Evolutionary conservation across 148 eudicot genomes (phyloP).

Genomic region (Cornus florida): DNA sequence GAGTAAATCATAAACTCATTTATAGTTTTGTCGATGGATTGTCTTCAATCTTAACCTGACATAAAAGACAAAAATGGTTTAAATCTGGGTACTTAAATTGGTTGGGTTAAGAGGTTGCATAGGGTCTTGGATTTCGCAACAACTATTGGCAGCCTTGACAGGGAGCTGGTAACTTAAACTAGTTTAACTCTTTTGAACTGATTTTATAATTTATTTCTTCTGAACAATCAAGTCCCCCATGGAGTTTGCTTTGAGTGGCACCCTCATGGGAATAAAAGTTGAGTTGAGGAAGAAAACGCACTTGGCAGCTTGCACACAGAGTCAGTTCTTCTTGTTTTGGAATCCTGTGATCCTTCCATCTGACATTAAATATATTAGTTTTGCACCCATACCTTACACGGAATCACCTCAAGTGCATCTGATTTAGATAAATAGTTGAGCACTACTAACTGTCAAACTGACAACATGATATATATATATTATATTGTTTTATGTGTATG

Average conservation of each 20-base stretch:
- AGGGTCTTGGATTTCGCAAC: background rate
- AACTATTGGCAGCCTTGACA: background rate
- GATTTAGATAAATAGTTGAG: background rate
- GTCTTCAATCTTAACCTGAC: too few relatives aligned
- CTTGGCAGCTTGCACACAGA: background rate
- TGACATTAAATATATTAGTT: background rate
- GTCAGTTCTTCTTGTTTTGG: background rate
- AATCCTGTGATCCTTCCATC: background rate
- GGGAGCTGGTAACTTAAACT: too few relatives aligned
- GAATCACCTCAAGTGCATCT: background rate
- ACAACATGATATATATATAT: background rate
- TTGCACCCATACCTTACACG: too few relatives aligned
- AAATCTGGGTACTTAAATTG: too few relatives aligned
- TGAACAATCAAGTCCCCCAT: background rate
- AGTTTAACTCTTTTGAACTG: background rate
- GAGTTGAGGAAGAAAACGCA: background rate
- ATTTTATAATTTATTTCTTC: too few relatives aligned
- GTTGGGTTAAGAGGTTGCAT: too few relatives aligned
- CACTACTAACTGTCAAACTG: background rate
- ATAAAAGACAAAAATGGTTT: too few relatives aligned
- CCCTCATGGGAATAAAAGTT: background rate
- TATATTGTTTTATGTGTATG: background rate
- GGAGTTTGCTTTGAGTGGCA: background rate
- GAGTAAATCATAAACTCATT: too few relatives aligned
- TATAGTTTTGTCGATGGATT: too few relatives aligned